Base-by-base conservation (phyloP, 2,329 filamentous ascomycete species). In the Monascus ruber region DNA sequence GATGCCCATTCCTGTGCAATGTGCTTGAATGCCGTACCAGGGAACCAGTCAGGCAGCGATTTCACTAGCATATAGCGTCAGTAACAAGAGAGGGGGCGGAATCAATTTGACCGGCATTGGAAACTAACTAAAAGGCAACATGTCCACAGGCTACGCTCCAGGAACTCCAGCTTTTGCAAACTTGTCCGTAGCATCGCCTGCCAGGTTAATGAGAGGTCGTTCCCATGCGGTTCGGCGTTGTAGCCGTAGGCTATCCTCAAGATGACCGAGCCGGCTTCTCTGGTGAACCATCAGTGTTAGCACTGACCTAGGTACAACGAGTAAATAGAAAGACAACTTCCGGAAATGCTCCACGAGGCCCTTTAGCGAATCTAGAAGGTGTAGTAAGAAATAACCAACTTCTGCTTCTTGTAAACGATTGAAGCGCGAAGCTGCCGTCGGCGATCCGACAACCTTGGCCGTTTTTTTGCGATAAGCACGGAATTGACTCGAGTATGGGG, bases 81-180 rank as follows among this genome's bases (percentile, higher is more conserved):
- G 17, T 38, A 33, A 24, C 29, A 25, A 7, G 7, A 9, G 7
- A 9, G 6, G 26, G 26, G 9, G 7, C 8, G 11, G 29, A 36
- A 31, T 4, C 25, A 17, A 5, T 26, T 9, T 7, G 26, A 38
- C 17, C 36, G 32, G 25, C 4, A 4, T 3, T 17, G 1, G 3
- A 6, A n/a, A 44, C 45, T 40, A 37, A 52, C 53, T 40, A 2
- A 43, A 29, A 2, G 70, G 69, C 1, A 73, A 17, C 17, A 17
- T 50, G 38, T 73, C 69, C 1, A 73, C 69, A 4, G 60, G 40
- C 62, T 62, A 73, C 4, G 47, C 56, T 6, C 66, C 66, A 1
- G 69, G 64, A 0, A 63, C 53, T 1, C 50, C 53, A 1, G 66
- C 62, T n/a, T 59, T 48, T 0, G 61, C 55, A 39, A 73, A 69